Base-by-base conservation (phyloP, 2,329 filamentous ascomycete species). In the Fusarium incarnatum region DNA sequence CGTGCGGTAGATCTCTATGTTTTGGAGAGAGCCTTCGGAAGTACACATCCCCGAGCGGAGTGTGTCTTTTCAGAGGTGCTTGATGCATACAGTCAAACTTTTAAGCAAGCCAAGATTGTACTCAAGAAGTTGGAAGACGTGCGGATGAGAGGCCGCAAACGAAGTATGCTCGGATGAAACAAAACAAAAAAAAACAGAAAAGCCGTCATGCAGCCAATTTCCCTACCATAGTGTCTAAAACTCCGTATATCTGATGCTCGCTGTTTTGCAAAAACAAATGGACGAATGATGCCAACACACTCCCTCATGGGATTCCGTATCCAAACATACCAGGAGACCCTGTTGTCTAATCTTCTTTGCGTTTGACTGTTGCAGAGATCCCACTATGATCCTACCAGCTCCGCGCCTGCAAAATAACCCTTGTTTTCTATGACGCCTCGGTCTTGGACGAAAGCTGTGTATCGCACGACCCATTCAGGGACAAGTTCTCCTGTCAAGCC, bases 401-500 rank as follows among this genome's bases (percentile, higher is more conserved):
- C 91, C 5, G 94, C 95, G 22, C 90, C 89, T 2, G 95, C 95
- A 83, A 98, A 98, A 81, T 98, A 98, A 10, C 96, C 96, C 84
- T 98, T 99, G 78, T 96, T 97, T 84, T 99, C 96, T 71, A 99
- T 95, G 11, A 99, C 96, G 16, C 96, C 96, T 56, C 96, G 87
- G 78, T 98, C 92, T 79, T 92, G 92, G 42, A 98, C 93, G 62
- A 98, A 95, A 2, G 96, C 96, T 40, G 95, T 98, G 79, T 99
- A 99, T 79, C 98, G 97, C 72, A 95, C 91, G 28, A 98, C 96
- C 95, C 96, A 99, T 78, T 95, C 90, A 28, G 96, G 94, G 62
- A 89, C 87, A 50, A 98, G 86, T 70, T 97, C 90, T 7, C 94
- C 94, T 72, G 87, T 85, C 60, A 97, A 83, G 1, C 92, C 91